Evolutionary conservation across 2,329 filamentous ascomycete species (phyloP).

Genomic region (Corniculantispora saksenae): DNA sequence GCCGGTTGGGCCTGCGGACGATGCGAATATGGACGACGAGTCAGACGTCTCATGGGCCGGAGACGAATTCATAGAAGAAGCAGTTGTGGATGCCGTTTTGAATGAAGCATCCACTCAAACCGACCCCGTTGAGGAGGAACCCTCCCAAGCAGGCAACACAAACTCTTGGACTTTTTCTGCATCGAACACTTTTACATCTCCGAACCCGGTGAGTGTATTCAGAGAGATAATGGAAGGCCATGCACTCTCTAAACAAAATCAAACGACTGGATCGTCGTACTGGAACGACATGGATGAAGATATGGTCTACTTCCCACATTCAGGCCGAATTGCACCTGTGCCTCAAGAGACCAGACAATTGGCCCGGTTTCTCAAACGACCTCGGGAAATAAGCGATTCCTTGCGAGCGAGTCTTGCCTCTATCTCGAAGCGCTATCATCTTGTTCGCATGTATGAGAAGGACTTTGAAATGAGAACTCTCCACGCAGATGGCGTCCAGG

Average conservation of each 20-base stretch:
- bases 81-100: not conserved
- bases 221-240: not conserved
- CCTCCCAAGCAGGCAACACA: not conserved
- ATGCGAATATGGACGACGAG: not conserved
- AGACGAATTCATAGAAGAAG: not conserved
- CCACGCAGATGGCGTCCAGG: constrained; percentile 16
- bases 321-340: constrained; percentile 26
- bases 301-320: constrained; percentile 40
- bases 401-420: not conserved
- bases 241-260: not conserved
- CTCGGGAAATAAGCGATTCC: not conserved
- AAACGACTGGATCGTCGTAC: not conserved
- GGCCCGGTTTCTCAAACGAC: constrained; percentile 26
- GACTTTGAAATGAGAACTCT: constrained; percentile 50
- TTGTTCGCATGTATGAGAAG: constrained; percentile 52
- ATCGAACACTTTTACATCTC: not conserved
- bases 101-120: constrained; percentile 12
- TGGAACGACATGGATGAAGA: constrained; percentile 21
- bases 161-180: not conserved
- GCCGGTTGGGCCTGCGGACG: not conserved
- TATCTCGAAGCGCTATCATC: constrained; percentile 29
- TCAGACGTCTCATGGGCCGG: constrained; percentile 7
- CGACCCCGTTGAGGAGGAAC: not conserved
- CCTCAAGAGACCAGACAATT: constrained; percentile 23
- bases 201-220: not conserved